Evolutionary conservation across 129 eudicot species (phyloP).

Genomic region (Arctium minus): DNA sequence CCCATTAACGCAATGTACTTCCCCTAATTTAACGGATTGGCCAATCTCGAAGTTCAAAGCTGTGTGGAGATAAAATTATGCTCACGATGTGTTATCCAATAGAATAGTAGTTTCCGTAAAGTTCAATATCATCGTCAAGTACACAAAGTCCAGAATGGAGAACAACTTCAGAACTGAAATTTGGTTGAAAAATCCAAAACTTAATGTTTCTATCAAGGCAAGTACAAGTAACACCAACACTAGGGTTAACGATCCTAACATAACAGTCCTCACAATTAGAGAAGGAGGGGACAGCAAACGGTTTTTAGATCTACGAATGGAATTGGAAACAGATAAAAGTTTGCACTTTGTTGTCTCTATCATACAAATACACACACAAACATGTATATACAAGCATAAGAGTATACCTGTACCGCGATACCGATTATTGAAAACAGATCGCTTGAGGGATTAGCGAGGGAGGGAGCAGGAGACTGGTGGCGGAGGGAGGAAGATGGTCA

Average conservation of each 20-base stretch:
- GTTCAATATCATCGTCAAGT: background rate
- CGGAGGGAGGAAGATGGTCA: conserved; percentile 1
- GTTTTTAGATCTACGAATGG: conserved; percentile 12
- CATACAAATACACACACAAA: background rate
- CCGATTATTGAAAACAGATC: conserved; percentile 1
- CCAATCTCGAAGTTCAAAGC: background rate
- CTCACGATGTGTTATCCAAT: background rate
- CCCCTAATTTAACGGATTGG: background rate
- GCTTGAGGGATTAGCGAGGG: background rate
- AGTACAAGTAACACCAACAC: background rate
- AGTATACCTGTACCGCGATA: conserved; percentile 1
- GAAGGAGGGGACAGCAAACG: background rate
- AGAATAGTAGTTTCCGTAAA: background rate
- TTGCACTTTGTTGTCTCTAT: background rate
- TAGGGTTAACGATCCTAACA: conserved; percentile 6
- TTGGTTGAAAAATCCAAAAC: background rate
- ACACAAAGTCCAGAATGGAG: background rate
- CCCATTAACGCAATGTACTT: background rate
- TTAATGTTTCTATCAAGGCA: background rate
- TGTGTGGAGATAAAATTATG: background rate
- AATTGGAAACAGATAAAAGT: background rate
- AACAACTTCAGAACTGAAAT: background rate
- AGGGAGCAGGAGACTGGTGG: background rate
- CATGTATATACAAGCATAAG: background rate
- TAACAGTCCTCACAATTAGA: background rate